These are phyloP conservation scores for Vigna mungo DNA, from an alignment of 306 rosid species.

Conservation along the genomic window DNA sequence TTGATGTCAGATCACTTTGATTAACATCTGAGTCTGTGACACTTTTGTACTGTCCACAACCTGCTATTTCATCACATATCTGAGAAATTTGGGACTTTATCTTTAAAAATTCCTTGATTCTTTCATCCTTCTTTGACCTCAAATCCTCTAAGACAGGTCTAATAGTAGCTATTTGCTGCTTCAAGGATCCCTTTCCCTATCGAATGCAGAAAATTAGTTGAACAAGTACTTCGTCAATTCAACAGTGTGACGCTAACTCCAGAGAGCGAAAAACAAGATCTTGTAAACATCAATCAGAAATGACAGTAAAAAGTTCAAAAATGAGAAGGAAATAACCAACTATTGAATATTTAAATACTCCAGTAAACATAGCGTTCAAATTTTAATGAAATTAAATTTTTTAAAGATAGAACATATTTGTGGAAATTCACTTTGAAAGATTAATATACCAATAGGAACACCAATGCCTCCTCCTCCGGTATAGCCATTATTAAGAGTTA, in stretches of 20 bases:
- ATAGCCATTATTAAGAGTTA: not conserved
- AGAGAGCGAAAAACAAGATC: slow-evolving; percentile 28
- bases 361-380: not conserved
- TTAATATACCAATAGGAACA: slow-evolving; percentile 7
- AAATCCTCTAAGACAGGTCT: slow-evolving; percentile 74
- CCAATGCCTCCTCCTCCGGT: not conserved
- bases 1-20: slow-evolving; percentile 62
- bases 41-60: slow-evolving; percentile 50
- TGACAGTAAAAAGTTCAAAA: not conserved
- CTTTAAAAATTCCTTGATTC: slow-evolving; percentile 65
- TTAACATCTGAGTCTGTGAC: slow-evolving; percentile 49
- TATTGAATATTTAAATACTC: slow-evolving; percentile 23
- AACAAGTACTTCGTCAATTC: slow-evolving; percentile 34
- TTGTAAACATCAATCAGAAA: slow-evolving; percentile 13
- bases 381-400: not conserved
- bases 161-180: slow-evolving; percentile 66
- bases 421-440: not conserved
- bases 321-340: slow-evolving; percentile 15
- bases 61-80: slow-evolving; percentile 78
- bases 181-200: slow-evolving; percentile 78
- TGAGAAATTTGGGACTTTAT: slow-evolving; percentile 66
- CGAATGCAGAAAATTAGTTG: slow-evolving; percentile 47
- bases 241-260: slow-evolving; percentile 22
- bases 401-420: slow-evolving; percentile 7
- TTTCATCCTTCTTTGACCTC: slow-evolving; percentile 72